These are phyloP conservation scores for Exophiala xenobiotica DNA, from an alignment of 2,329 filamentous ascomycete species.

Conservation along the genomic window DNA sequence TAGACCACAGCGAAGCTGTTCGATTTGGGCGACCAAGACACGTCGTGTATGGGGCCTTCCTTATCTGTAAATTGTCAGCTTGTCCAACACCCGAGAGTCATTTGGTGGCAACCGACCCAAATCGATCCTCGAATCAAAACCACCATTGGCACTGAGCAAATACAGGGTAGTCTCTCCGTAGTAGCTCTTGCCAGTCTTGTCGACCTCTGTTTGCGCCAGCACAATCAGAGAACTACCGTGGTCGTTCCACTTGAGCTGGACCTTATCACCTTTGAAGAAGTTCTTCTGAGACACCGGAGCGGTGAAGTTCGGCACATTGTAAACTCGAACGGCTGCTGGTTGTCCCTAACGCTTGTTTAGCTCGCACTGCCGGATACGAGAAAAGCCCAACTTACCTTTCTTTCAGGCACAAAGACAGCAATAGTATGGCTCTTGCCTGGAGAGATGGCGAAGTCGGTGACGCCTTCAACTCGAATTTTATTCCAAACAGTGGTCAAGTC, in stretches of 20 bases:
- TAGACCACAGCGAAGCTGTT: constrained; percentile 98
- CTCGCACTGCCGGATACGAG: constrained; percentile 23
- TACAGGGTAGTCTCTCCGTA: constrained; percentile 98
- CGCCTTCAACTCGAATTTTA: constrained; percentile 88
- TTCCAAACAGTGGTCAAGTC: constrained; percentile 89
- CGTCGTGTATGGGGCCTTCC: constrained; percentile 96
- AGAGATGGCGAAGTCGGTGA: constrained; percentile 83
- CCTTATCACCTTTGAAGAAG: constrained; percentile 99
- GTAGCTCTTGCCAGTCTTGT: constrained; percentile 98
- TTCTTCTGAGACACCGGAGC: constrained; percentile 91
- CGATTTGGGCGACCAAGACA: constrained; percentile 96
- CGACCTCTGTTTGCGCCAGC: constrained; percentile 94
- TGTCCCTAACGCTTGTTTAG: constrained; percentile 63
- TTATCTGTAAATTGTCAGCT: constrained; percentile 63
- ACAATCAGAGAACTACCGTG: constrained; percentile 89
- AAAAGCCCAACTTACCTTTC: constrained; percentile 64
- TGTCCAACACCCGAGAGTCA: neutral
- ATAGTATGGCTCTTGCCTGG: constrained; percentile 88
- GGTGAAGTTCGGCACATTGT: constrained; percentile 83
- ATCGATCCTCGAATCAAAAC: constrained; percentile 86
- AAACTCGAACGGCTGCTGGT: constrained; percentile 91
- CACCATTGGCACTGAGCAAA: constrained; percentile 84
- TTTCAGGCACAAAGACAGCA: constrained; percentile 91
- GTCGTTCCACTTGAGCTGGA: constrained; percentile 97
- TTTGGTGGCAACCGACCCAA: constrained; percentile 52